Evolutionary conservation across 1,139 yeast species (phyloP).

Genomic region (Kazachstania sp.): DNA sequence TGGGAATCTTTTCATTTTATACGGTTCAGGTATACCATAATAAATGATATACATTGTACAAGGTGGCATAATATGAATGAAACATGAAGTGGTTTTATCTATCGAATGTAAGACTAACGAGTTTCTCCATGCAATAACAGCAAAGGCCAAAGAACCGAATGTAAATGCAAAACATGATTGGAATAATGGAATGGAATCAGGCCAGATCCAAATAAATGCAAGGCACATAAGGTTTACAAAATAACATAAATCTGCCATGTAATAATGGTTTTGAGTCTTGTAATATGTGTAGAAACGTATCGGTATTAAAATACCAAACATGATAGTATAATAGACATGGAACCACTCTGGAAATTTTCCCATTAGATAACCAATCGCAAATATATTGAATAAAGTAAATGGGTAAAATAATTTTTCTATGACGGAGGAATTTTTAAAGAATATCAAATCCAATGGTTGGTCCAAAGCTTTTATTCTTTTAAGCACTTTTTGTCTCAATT

Average conservation of each 20-base stretch:
- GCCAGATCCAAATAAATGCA: slow-evolving; percentile 73
- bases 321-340: slow-evolving; percentile 63
- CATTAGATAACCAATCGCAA: slow-evolving; percentile 64
- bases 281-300: slow-evolving; percentile 76
- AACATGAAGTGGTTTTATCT: slow-evolving; percentile 88
- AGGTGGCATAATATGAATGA: slow-evolving; percentile 89
- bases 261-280: slow-evolving; percentile 72
- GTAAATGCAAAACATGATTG: slow-evolving; percentile 79
- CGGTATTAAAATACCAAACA: slow-evolving; percentile 66
- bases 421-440: slow-evolving; percentile 41
- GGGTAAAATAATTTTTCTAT: slow-evolving; percentile 83
- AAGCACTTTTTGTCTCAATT: slow-evolving; percentile 4
- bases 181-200: slow-evolving; percentile 61
- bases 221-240: slow-evolving; percentile 70
- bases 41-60: slow-evolving; percentile 79
- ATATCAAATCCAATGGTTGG: slow-evolving; percentile 12
- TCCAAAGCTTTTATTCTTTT: slow-evolving; percentile 9
- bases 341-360: slow-evolving; percentile 72
- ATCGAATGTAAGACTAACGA: slow-evolving; percentile 85
- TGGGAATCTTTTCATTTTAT: slow-evolving; percentile 54
- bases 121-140: slow-evolving; percentile 93
- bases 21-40: slow-evolving; percentile 63
- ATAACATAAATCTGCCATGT: slow-evolving; percentile 87
- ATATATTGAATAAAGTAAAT: slow-evolving; percentile 57
- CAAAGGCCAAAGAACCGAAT: slow-evolving; percentile 85